Base-by-base conservation (phyloP, 371 early-diverging fungal genomes). In the Syncephalastrum sp. region DNA sequence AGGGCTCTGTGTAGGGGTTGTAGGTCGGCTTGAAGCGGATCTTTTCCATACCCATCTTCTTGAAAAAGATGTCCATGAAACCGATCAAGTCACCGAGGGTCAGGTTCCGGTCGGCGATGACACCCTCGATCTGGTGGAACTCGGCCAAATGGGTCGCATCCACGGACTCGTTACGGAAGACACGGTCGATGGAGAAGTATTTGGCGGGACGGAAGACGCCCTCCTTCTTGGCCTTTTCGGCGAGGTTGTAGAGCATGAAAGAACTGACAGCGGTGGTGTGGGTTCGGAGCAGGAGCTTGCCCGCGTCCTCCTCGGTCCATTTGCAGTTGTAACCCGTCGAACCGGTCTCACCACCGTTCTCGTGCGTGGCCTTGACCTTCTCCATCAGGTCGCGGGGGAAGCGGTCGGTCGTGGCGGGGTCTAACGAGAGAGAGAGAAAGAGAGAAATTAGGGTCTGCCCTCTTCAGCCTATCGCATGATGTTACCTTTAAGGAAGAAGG, bases 61-160 rank as follows among this genome's bases (percentile, higher is more conserved):
- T 83, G 84, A 98, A 99, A 83, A 99, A 99, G 56, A 86, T 81
- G 75, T 98, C 86, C 86, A 99, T 82, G 70, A 96, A 90, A 54
- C 98, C 98, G 81, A 99, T 99, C 64, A 99, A 74, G 70, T 99
- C 95, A 47, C 98, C 97, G 50, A 99, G 77, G 14, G 96, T 95
- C 70, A 99, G 70, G 70, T 93, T 92, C 63, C 90, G 87, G 67
- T 99, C 99, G 24, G 96, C 96, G 74, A 99, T 93, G 12, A 99
- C 90, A 61, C 99, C 99, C 82, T 99, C 99, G 47, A 99, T 91
- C 77, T 99, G 99, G 74, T 99, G 99, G 88, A 99, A 99, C 79
- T 99, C 99, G 47, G 99, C 99, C 79, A 99, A 83, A 73, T 99
- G 99, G 15, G 99, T 99, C n/a, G 98, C 97, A 75, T 99, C 99